Base-by-base conservation (phyloP, 768 basidiomycete genomes). In the Daedaleopsis sinensis region DNA sequence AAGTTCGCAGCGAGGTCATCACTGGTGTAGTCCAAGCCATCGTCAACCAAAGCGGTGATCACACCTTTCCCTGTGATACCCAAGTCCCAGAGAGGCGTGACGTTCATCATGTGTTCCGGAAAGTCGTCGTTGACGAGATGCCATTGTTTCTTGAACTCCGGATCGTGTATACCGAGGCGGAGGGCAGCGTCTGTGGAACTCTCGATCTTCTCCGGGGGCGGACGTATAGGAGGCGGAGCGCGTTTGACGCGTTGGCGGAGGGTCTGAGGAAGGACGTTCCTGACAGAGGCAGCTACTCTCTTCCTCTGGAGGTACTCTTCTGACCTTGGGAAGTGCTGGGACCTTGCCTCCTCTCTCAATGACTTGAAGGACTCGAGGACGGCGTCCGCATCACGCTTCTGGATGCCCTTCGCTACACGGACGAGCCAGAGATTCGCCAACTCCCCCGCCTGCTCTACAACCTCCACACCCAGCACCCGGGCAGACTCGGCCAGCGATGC, bases 1-100 rank as follows among this genome's bases (percentile, higher is more conserved):
- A 98, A 99, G 75, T 98, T 99, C 39, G 80, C 88, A 35, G 86
- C 84, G 46, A 99, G 80, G 74, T 99, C 97, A 52, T 87, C 85
- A 67, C 88, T 91, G 50, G 85, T 84, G 74, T 94, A 93, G 73
- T 98, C 97, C 64, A 99, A 74, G 1, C 97, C 97, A 72, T 99
- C 97, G 72, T 99, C 97, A 23, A 99, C 89, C 48, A 99, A 79
- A 11, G 94, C 93, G 4, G 93, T 84, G 44, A 93, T 89, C 32
- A 98, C 79, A 8, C 93, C 96, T 67, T 86, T 80, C 1, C 97
- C 97, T 0, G 90, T 94, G 65, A 95, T 82, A 3, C 94, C 96
- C 77, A 89, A 84, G 35, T 90, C 91, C 97, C 97, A 99, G 0
- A 97, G 79, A 12, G 84, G 82, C 0, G 94, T 90, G n/a, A 94